These are phyloP conservation scores for Penicillium sp. DNA, from an alignment of 2,329 filamentous ascomycete genomes.

Conservation along the genomic window DNA sequence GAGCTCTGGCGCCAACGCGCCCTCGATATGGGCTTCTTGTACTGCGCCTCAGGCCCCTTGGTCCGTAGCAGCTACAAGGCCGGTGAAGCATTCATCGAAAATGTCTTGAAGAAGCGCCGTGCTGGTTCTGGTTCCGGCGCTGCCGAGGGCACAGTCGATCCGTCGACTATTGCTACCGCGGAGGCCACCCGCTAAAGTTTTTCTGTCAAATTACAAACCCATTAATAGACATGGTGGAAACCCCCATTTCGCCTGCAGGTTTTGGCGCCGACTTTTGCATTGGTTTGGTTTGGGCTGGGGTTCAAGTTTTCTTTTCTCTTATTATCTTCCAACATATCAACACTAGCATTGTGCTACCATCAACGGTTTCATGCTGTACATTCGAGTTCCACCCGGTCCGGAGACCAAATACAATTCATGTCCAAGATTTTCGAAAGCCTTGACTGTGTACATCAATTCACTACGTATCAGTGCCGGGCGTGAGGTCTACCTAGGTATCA, in stretches of 20 bases:
- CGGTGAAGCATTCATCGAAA: conserved; percentile 97
- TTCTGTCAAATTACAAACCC: not conserved
- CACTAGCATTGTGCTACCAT: conserved; percentile 16
- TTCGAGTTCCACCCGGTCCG: not conserved
- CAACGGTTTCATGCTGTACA: conserved; percentile 9
- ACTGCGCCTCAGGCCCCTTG: conserved; percentile 87
- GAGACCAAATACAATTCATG: not conserved
- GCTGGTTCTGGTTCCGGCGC: conserved; percentile 25
- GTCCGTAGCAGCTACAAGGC: conserved; percentile 97
- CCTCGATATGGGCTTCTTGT: conserved; percentile 91
- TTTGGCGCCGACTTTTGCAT: conserved; percentile 16
- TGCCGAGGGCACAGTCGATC: conserved; percentile 25
- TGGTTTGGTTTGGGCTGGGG: conserved; percentile 13
- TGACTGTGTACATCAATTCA: not conserved
- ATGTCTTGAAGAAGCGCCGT: conserved; percentile 78
- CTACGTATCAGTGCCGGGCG: not conserved
- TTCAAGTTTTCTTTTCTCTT: conserved; percentile 5
- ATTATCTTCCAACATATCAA: conserved; percentile 13
- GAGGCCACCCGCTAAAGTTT: conserved; percentile 26
- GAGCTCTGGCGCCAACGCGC: conserved; percentile 87
- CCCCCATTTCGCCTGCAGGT: not conserved
- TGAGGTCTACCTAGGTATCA: conserved; percentile 1
- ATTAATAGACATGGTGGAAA: not conserved
- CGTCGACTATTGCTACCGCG: conserved; percentile 17
- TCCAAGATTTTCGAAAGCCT: not conserved